These are phyloP conservation scores for Trichophaea hybrida DNA, from an alignment of 2,329 filamentous ascomycete species.

Conservation along the genomic window DNA sequence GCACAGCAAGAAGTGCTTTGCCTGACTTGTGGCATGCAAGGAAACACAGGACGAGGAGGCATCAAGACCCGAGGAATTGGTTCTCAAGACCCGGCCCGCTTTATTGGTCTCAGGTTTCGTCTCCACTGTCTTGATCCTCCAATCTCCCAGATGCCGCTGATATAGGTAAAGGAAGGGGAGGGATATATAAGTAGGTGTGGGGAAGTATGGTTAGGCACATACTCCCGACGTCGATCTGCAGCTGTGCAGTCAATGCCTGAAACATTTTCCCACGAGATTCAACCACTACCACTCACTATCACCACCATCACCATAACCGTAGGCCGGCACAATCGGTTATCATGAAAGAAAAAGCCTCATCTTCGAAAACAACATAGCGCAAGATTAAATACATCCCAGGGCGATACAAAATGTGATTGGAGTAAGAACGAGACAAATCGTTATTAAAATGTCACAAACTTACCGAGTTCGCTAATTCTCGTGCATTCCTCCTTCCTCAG, in stretches of 20 bases:
- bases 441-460: neutral
- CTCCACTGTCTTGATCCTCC: neutral
- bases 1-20: neutral
- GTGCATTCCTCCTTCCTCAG: slow-evolving; percentile 16
- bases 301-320: neutral
- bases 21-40: neutral
- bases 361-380: neutral
- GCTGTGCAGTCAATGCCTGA: slow-evolving; percentile 4
- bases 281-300: neutral
- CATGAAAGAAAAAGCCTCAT: neutral
- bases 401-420: slow-evolving; percentile 7
- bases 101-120: neutral
- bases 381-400: slow-evolving; percentile 5
- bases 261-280: neutral
- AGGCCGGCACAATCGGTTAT: slow-evolving; percentile 1
- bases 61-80: neutral
- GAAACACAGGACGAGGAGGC: neutral
- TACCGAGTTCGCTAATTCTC: slow-evolving; percentile 23
- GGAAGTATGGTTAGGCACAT: slow-evolving; percentile 7
- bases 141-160: neutral
- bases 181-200: neutral
- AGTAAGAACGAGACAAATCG: slow-evolving; percentile 3
- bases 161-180: neutral
- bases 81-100: neutral
- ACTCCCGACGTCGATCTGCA: slow-evolving; percentile 3